Base-by-base conservation (phyloP, 2,329 filamentous ascomycete genomes). In the Cytospora mali region DNA sequence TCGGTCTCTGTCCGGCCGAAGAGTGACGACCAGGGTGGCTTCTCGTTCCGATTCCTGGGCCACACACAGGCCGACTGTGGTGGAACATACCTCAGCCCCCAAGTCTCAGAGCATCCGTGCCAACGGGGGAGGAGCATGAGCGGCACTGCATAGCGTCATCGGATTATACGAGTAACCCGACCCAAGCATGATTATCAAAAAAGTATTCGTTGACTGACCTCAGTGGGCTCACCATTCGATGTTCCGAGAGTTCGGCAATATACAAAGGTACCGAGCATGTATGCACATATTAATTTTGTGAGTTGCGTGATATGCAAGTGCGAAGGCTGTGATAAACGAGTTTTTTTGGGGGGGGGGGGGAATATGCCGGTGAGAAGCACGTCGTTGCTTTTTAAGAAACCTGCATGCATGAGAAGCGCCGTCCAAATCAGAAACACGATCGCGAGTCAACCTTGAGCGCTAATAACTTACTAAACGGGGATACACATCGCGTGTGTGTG, bases 1-100 rank as follows among this genome's bases (percentile, higher is more conserved):
- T 64, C 62, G 62, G 59, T 52, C 42, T 62, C 54, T 64, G 54
- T 57, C 62, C 62, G 58, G 58, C 58, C 54, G 58, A 64, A 55
- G 50, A 50, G 53, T 25, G 23, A 53, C 21, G 33, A 49, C 52
- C 53, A 55, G 54, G 62, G 53, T 46, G 35, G 27, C 16, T 18
- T 48, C 39, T 62, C 58, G 58, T 62, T 33, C 58, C 62, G 58
- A 59, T 33, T 31, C 58, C 35, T 60, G 58, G 33, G 29, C 31
- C 55, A 50, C 52, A 39, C 58, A 53, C 49, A 62, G 1, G 54
- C 58, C 54, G 58, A 56, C 29, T 46, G 58, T 52, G 27, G 58
- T 61, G 59, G 54, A 55, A 57, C 53, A 25, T 28, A 39, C 52
- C 28, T 50, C 48, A 55, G 48, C 58, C 48, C 57, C 58, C 49